These are phyloP conservation scores for Aspergillus nidulans DNA, from an alignment of 495 filamentous ascomycete genomes.

Conservation along the genomic window DNA sequence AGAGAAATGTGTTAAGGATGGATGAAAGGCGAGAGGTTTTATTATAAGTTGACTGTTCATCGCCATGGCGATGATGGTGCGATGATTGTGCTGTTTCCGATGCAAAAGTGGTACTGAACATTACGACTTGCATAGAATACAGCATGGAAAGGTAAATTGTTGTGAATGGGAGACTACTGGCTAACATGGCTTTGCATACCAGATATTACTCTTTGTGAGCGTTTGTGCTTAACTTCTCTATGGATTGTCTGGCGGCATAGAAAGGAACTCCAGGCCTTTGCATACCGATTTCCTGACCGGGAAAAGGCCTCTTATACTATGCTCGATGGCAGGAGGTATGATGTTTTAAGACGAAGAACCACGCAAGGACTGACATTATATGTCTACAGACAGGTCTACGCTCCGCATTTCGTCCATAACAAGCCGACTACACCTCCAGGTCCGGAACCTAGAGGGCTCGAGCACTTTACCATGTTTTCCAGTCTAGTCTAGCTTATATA, in stretches of 20 bases:
- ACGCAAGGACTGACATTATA: too few relatives aligned
- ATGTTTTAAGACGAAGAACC: too few relatives aligned
- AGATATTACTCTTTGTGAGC: background rate
- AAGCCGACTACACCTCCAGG: too few relatives aligned
- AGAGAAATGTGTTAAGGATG: background rate
- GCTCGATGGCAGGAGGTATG: too few relatives aligned
- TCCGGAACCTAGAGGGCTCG: too few relatives aligned
- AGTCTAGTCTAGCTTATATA: too few relatives aligned
- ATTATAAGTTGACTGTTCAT: background rate
- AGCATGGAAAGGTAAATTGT: background rate
- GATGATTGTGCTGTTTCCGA: background rate
- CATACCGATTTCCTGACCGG: too few relatives aligned
- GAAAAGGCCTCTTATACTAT: too few relatives aligned
- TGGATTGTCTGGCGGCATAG: background rate
- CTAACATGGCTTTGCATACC: background rate
- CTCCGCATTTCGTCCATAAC: too few relatives aligned
- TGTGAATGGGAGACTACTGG: background rate
- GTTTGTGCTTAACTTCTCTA: background rate
- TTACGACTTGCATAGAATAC: background rate
- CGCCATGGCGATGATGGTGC: slow-evolving; percentile 1
- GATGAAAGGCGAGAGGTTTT: background rate
- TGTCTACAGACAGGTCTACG: too few relatives aligned
- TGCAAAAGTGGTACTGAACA: background rate
- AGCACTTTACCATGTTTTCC: too few relatives aligned
- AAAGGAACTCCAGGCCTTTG: too few relatives aligned